Evolutionary conservation across 331 rosid genomes (phyloP).

Genomic region (Malus hybrid): DNA sequence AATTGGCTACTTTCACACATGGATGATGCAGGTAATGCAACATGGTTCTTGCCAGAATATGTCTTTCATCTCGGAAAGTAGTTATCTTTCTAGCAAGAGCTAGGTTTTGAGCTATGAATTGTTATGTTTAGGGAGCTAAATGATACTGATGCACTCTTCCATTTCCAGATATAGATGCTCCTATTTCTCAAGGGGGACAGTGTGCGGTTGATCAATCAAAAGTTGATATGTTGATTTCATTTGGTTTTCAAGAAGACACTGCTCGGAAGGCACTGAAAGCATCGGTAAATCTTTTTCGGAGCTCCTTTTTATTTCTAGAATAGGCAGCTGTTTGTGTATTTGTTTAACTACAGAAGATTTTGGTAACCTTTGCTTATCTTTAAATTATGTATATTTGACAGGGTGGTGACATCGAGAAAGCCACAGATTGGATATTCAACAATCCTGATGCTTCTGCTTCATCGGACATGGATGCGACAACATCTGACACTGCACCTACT

Average conservation of each 20-base stretch:
- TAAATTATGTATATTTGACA: constrained; percentile 10
- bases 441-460: constrained; percentile 63
- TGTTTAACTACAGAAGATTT: background rate
- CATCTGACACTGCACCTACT: constrained; percentile 39
- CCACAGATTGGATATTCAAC: constrained; percentile 98
- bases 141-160: constrained; percentile 3
- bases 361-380: background rate
- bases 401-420: constrained; percentile 96
- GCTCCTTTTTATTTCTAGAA: background rate
- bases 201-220: constrained; percentile 63
- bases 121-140: constrained; percentile 2
- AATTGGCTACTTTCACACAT: constrained; percentile 92
- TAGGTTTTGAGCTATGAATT: background rate
- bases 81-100: background rate
- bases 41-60: background rate
- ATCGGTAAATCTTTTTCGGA: constrained; percentile 43
- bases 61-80: background rate
- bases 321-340: background rate
- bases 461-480: constrained; percentile 51
- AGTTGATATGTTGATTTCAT: constrained; percentile 71
- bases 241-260: constrained; percentile 84
- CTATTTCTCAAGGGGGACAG: constrained; percentile 50
- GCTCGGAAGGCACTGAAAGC: constrained; percentile 80
- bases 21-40: constrained; percentile 73
- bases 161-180: constrained; percentile 61